A percentile compares a stretch with the other conserved stretches of the same genome.
Evolutionary conservation across 768 basidiomycete genomes (phyloP).

Genomic region (Phlegmacium glaucopus): DNA sequence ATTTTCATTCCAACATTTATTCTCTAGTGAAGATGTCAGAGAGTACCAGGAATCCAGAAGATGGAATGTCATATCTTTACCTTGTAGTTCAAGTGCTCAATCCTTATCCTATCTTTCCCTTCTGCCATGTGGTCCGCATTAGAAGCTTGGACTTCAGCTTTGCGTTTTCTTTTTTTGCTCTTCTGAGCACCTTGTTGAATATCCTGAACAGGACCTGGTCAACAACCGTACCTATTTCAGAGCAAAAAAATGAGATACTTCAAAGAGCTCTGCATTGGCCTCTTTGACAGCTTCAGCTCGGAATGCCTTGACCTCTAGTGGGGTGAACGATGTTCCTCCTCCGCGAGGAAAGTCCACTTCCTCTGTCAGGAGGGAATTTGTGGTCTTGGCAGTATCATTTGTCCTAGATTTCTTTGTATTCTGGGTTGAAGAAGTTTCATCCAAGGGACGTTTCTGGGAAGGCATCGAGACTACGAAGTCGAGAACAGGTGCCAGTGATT

Average conservation of each 20-base stretch:
- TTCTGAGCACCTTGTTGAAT: slow-evolving; percentile 37
- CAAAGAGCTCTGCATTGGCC: slow-evolving; percentile 76
- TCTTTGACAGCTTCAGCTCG: slow-evolving; percentile 83
- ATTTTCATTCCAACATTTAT: slow-evolving; percentile 82
- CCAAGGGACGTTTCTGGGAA: slow-evolving; percentile 59
- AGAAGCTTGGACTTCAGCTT: slow-evolving; percentile 36
- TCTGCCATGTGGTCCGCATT: slow-evolving; percentile 23
- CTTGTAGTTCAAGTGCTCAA: slow-evolving; percentile 95
- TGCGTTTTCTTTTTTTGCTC: slow-evolving; percentile 45
- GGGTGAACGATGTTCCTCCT: slow-evolving; percentile 85
- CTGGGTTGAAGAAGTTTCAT: slow-evolving; percentile 44
- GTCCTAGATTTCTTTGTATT: slow-evolving; percentile 65
- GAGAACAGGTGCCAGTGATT: slow-evolving; percentile 4
- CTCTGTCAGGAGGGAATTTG: slow-evolving; percentile 39
- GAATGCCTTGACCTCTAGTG: slow-evolving; percentile 83
- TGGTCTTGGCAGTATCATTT: slow-evolving; percentile 22
- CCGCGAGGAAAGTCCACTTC: slow-evolving; percentile 96
- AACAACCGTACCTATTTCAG: background rate
- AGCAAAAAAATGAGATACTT: slow-evolving; percentile 37
- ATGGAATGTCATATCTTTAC: slow-evolving; percentile 32
- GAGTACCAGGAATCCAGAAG: background rate
- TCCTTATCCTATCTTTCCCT: slow-evolving; percentile 59
- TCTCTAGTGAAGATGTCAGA: slow-evolving; percentile 46
- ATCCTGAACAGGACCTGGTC: slow-evolving; percentile 23
- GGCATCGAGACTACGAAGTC: slow-evolving; percentile 28